These are phyloP conservation scores for Coprinopsis cinerea DNA, from an alignment of 768 basidiomycete species.

Conservation along the genomic window DNA sequence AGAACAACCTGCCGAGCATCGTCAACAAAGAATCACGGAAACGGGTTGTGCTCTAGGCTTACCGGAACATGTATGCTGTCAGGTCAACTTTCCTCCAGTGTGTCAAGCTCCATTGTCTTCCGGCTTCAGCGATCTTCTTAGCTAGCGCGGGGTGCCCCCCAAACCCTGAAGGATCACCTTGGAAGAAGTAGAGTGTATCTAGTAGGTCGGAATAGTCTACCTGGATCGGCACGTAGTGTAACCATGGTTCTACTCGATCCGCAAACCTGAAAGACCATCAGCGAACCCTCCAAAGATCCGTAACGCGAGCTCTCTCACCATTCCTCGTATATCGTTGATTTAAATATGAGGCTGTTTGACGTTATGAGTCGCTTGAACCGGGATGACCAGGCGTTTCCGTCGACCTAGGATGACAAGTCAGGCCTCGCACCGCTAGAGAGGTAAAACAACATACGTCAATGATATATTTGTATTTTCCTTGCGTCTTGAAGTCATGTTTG, in stretches of 20 bases:
- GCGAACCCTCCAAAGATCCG: neutral
- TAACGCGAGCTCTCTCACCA: constrained; percentile 36
- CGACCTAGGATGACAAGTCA: constrained; percentile 30
- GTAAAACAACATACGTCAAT: constrained; percentile 38
- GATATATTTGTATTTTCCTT: constrained; percentile 26
- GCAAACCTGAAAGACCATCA: constrained; percentile 34
- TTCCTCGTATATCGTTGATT: constrained; percentile 68
- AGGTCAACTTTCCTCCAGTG: constrained; percentile 51
- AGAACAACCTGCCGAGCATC: no score
- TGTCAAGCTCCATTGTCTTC: constrained; percentile 42
- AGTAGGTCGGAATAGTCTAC: constrained; percentile 59
- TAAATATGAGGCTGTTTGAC: constrained; percentile 59
- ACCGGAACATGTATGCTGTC: constrained; percentile 43
- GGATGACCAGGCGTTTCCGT: constrained; percentile 67
- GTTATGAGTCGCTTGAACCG: constrained; percentile 62
- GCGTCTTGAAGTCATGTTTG: constrained; percentile 36
- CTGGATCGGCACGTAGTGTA: constrained; percentile 69
- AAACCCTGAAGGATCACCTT: constrained; percentile 46
- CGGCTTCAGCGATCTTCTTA: constrained; percentile 36
- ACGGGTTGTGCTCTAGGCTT: no score
- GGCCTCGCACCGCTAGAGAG: neutral
- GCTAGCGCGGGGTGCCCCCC: constrained; percentile 56
- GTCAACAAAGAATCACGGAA: no score
- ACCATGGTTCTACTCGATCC: constrained; percentile 58
- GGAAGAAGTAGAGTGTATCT: constrained; percentile 69